Base-by-base conservation (phyloP, 202 grass and related monocot species). In the Carex arenaria region DNA sequence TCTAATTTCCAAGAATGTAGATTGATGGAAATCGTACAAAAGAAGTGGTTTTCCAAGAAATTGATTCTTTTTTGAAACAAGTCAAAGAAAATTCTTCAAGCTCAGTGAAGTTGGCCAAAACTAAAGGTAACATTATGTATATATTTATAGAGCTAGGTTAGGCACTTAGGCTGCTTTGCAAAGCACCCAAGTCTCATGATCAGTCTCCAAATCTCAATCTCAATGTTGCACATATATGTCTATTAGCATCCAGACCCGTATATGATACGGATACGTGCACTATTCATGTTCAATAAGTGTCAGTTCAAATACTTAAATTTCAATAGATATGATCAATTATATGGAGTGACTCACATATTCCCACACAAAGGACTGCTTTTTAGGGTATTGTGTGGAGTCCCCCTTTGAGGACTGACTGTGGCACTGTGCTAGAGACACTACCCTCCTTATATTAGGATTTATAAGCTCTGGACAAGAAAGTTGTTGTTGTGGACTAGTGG, bases 1-100 rank as follows among this genome's bases (percentile, higher is more conserved):
- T 91, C 65, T 67, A 55, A 83, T 90, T 85, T 85, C 40, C 70
- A 93, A 89, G 78, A 80, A 86, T 90, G 72, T 83, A 97, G 92
- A 86, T 97, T 80, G 84, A 97, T 89, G 95, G 95, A 87, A 93
- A 97, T 87, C 90, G 80, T 62, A 40, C 61, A n/a, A 90, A 67
- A 81, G 90, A 94, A 87, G 71, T 84, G 40, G 61, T 97, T 80
- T 97, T 94, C 85, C 71, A 79, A 32, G 90, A 94, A 82, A 90
- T 97, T 81, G 87, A 94, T 60, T 91, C 90, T 64, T 36, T 97
- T 4, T 69, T 94, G 87, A 81, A 91, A 67, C 88, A 90, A 83
- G 87, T 93, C 64, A 36, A 71, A 82, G 59, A 85, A 69, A 88
- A 81, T 80, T 60, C 82, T 83, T 83, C 87, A 89, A 84, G 82